phyloP scores from a whole-genome alignment of 2,329 filamentous ascomycete genomes.

The Ambrosiella xylebori region DNA sequence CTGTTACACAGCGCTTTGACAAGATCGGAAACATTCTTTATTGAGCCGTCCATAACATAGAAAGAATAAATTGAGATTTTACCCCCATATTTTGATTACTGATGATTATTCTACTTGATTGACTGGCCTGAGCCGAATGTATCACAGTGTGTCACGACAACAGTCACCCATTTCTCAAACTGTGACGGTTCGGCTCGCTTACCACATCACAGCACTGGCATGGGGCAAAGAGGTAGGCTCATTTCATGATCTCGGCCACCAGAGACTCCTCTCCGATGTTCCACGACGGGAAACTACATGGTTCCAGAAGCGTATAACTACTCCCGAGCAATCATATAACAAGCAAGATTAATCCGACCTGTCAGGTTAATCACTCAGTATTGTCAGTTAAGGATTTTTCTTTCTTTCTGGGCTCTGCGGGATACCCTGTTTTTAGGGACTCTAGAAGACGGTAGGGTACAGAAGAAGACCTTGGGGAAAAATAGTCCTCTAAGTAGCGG shows the following conservation, averaged over 20 bases:
- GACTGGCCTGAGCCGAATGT: not conserved
- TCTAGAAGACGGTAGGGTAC: no score
- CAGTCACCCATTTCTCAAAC: not conserved
- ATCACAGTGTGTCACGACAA: not conserved
- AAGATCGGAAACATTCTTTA: not conserved
- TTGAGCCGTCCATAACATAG: not conserved
- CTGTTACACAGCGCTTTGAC: conserved; percentile 1
- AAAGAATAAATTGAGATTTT: not conserved
- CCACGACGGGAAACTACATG: not conserved
- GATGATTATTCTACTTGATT: not conserved
- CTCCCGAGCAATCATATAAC: no score
- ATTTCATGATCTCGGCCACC: no score
- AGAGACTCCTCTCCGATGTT: not conserved
- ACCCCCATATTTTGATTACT: not conserved
- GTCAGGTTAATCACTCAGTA: no score
- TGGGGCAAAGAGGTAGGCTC: not conserved
- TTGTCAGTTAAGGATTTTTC: no score
- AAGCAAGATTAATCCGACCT: no score
- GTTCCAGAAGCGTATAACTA: not conserved
- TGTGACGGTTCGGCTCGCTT: conserved; percentile 3
- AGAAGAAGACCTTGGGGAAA: no score
- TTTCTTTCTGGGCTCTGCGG: no score
- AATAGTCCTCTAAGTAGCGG: no score
- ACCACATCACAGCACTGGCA: not conserved
- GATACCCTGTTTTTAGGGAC: no score